Base-by-base conservation (phyloP, 2,329 filamentous ascomycete species). In the Endocalyx cinctus region DNA sequence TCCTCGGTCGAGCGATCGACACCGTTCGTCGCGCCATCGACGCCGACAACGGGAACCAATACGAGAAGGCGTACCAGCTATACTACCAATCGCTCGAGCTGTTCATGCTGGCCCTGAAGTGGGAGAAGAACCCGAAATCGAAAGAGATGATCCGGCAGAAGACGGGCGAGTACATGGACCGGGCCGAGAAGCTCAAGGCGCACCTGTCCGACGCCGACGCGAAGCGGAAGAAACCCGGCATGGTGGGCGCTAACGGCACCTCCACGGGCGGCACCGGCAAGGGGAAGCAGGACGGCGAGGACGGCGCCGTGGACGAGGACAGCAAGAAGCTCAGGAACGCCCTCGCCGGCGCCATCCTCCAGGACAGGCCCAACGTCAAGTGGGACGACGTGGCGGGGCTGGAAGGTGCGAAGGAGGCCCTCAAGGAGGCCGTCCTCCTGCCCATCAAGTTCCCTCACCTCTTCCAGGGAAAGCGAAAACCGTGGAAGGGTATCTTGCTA, bases 381-480 rank as follows among this genome's bases (percentile, higher is more conserved):
- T 98, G 92, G 92, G 92, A 98, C 59, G 92, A 98, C 60, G 92
- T 98, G 38, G 92, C 94, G 17, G 92, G 92, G 51, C 67, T 98
- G 17, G 94, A 98, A 52, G 79, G 76, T 20, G 92, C 92, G 29
- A 98, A 98, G 64, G 92, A 98, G 58, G 90, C 94, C 12, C 66
- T 98, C 47, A 98, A 98, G 64, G 92, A 98, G 68, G 94, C 92
- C 2, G 94, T 98, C 30, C 86, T 98, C 59, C 67, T 98, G 57
- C 92, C 94, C 28, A 98, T 98, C 63, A 97, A 96, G 64, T 98
- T 98, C 56, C 92, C 92, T 27, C 89, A 94, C 66, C 68, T 98
- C 34, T 98, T 98, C 59, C 86, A 86, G 35, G 92, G 92, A 45
- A 96, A 97, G 67, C 77, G 92, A 55, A 86, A 98, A 66, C 90